Conservation (phyloP, 306 rosid genomes). For the Trifolium pratense region DNA sequence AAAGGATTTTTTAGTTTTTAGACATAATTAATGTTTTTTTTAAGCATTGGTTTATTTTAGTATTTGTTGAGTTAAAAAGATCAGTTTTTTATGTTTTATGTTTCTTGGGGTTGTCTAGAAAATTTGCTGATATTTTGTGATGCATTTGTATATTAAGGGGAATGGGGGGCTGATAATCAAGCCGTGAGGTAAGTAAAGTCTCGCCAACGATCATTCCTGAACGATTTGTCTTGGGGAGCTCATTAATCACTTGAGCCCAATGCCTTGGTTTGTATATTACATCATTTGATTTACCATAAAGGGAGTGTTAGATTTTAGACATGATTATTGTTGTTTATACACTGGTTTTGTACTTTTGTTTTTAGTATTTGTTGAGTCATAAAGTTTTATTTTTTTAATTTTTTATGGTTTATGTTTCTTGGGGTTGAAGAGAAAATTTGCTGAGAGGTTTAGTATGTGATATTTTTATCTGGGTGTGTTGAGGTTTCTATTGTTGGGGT, state of each 20-base stretch:
- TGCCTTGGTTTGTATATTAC: slow-evolving; percentile 31
- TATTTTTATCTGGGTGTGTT: slow-evolving; percentile 21
- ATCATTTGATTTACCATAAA: slow-evolving; percentile 51
- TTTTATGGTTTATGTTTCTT: not conserved
- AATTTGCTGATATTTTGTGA: not conserved
- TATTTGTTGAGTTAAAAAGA: slow-evolving; percentile 1
- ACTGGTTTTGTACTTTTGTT: slow-evolving; percentile 21
- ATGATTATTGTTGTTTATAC: not conserved
- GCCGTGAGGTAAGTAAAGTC: too few species aligned
- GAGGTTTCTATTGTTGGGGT: slow-evolving; percentile 27
- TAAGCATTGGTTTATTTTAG: slow-evolving; percentile 11
- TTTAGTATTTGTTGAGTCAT: not conserved
- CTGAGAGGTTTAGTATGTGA: slow-evolving; percentile 9
- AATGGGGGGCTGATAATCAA: too few species aligned
- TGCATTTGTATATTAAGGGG: slow-evolving; percentile 12
- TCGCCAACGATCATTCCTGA: too few species aligned
- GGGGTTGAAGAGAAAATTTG: slow-evolving; percentile 20
- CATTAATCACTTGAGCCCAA: too few species aligned
- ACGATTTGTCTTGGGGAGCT: too few species aligned
- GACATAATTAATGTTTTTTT: not conserved
- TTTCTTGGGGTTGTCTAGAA: slow-evolving; percentile 3
- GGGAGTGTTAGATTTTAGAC: slow-evolving; percentile 47
- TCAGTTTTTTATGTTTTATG: not conserved
- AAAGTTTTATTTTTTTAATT: not conserved
- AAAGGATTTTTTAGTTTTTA: slow-evolving; percentile 48